Evolutionary conservation across 164 flowering plant species (phyloP).

Genomic region (Vitis vinifera): DNA sequence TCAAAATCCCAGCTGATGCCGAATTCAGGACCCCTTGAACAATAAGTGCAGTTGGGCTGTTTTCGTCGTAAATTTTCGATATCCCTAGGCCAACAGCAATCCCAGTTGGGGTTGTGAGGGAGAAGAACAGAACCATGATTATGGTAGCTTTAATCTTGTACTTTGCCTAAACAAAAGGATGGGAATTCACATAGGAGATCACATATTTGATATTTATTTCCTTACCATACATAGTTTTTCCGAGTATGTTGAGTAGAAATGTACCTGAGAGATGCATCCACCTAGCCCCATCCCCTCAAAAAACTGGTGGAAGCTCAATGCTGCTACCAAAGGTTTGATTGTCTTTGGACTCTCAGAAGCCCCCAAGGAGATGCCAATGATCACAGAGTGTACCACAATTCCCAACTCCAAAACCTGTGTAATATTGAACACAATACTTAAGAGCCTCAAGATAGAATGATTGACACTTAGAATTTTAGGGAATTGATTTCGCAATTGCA

Average conservation of each 20-base stretch:
- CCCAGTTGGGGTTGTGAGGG: constrained; percentile 38
- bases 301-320: constrained; percentile 29
- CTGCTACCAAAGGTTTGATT: constrained; percentile 26
- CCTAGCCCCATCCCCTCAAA: constrained; percentile 41
- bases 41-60: constrained; percentile 16
- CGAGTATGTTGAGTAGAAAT: background rate
- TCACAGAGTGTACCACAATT: constrained; percentile 31
- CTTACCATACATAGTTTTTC: too few species aligned
- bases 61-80: constrained; percentile 16
- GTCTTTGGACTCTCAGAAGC: constrained; percentile 22
- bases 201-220: too few species aligned
- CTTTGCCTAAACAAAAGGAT: constrained; percentile 23
- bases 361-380: constrained; percentile 29
- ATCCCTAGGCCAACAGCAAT: constrained; percentile 35
- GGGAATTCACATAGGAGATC: too few species aligned
- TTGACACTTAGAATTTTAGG: background rate
- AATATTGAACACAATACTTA: background rate
- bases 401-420: constrained; percentile 32
- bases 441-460: background rate
- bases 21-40: constrained; percentile 34
- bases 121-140: constrained; percentile 31
- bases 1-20: constrained; percentile 38
- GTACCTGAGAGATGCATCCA: constrained; percentile 33
- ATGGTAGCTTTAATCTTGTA: constrained; percentile 15
- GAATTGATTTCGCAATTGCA: too few species aligned